Evolutionary conservation across 768 basidiomycete species (phyloP).

Genomic region (Chlorophyllum brunneum): DNA sequence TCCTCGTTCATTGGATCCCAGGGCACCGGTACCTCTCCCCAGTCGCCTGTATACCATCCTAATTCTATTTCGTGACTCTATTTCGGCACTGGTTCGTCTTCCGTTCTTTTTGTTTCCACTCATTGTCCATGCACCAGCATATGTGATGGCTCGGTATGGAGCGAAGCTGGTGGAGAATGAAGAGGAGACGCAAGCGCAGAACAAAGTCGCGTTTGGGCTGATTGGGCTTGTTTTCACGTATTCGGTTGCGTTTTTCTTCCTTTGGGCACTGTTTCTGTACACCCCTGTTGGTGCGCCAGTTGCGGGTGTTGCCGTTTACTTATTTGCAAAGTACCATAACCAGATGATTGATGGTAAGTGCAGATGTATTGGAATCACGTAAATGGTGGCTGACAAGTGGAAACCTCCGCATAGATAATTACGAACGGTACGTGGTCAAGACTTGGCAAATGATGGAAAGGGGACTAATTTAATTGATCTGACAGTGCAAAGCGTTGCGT

Average conservation of each 20-base stretch:
- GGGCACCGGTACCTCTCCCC: conserved; percentile 68
- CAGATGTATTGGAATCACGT: conserved; percentile 8
- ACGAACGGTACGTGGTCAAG: conserved; percentile 58
- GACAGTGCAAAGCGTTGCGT: conserved; percentile 83
- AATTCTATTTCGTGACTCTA: conserved; percentile 73
- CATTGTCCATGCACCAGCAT: conserved; percentile 79
- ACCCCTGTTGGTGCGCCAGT: conserved; percentile 70
- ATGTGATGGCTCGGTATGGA: conserved; percentile 74
- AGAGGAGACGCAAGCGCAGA: conserved; percentile 95
- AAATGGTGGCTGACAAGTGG: conserved; percentile 6
- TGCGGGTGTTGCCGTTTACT: conserved; percentile 65
- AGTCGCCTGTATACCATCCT: conserved; percentile 78
- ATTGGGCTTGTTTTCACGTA: conserved; percentile 74
- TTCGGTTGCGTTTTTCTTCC: conserved; percentile 74
- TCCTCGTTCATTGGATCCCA: conserved; percentile 79
- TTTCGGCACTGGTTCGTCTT: conserved; percentile 65
- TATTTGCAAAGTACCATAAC: conserved; percentile 83
- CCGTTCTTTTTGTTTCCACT: conserved; percentile 91
- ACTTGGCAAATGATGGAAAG: neutral
- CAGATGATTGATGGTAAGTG: conserved; percentile 78
- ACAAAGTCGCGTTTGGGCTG: conserved; percentile 89
- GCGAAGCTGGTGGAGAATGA: conserved; percentile 76
- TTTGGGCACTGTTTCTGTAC: conserved; percentile 84
- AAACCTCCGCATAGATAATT: conserved; percentile 49
- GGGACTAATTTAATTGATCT: conserved; percentile 5